These are phyloP conservation scores for Pezicula carpinea DNA, from an alignment of 2,329 filamentous ascomycete species.

Conservation along the genomic window DNA sequence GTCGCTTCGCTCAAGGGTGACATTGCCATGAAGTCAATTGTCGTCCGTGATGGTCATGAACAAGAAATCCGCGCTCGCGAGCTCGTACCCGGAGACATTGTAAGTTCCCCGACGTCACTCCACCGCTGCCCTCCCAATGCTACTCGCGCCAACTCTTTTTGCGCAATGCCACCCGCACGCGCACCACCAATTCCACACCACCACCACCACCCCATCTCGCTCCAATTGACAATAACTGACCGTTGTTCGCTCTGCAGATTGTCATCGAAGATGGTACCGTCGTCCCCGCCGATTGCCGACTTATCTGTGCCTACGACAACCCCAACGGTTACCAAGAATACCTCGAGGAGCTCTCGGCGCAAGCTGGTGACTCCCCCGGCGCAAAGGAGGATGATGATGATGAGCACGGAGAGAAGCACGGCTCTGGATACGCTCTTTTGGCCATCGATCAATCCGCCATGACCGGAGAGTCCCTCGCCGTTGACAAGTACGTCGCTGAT, in stretches of 20 bases:
- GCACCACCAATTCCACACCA: not conserved
- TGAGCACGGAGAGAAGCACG: slow-evolving; percentile 51
- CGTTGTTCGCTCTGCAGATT: slow-evolving; percentile 37
- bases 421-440: slow-evolving; percentile 57
- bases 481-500: slow-evolving; percentile 76
- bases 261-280: slow-evolving; percentile 69
- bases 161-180: not conserved
- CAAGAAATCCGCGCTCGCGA: slow-evolving; percentile 68
- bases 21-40: slow-evolving; percentile 68
- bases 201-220: too few species aligned
- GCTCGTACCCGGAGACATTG: slow-evolving; percentile 71
- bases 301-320: slow-evolving; percentile 69
- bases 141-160: not conserved
- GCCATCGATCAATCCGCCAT: slow-evolving; percentile 77
- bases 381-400: slow-evolving; percentile 54
- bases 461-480: slow-evolving; percentile 74
- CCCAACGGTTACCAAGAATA: slow-evolving; percentile 64
- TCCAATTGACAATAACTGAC: slow-evolving; percentile 1
- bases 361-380: slow-evolving; percentile 55
- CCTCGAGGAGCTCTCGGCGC: slow-evolving; percentile 58
- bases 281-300: slow-evolving; percentile 63
- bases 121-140: not conserved
- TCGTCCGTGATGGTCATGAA: slow-evolving; percentile 63
- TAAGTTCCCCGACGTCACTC: slow-evolving; percentile 34
- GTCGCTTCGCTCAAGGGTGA: slow-evolving; percentile 72